Percentiles rank a stretch among this genome's conserved stretches.
Conservation (phyloP, 345 rosid species). For the Camelina neglecta region DNA sequence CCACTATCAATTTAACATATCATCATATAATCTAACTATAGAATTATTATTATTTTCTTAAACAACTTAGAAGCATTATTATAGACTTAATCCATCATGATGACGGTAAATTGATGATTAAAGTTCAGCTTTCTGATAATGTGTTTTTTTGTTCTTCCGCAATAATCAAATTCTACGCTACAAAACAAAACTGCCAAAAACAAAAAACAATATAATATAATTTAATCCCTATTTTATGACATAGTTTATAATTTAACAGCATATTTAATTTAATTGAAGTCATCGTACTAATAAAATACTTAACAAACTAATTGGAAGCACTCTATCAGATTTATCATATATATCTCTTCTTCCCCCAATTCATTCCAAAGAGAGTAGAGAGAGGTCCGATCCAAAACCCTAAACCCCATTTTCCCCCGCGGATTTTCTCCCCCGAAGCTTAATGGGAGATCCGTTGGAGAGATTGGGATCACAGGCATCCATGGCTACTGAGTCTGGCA, state of each 20-base stretch:
- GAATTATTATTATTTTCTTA: not conserved
- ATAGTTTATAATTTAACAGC: not conserved
- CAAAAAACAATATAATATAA: not conserved
- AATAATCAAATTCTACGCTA: not conserved
- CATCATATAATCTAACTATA: not conserved
- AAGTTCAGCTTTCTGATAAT: too few relatives aligned
- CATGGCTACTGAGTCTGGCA: constrained; percentile 51
- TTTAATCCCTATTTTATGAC: not conserved
- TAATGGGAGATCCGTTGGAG: constrained; percentile 64
- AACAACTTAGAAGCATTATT: not conserved
- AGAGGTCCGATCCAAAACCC: constrained; percentile 45
- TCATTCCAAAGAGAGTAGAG: not conserved
- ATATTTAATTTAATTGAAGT: not conserved
- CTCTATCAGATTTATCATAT: constrained; percentile 28
- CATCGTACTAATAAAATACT: not conserved
- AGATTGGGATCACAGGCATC: constrained; percentile 56
- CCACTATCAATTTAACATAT: constrained; percentile 29
- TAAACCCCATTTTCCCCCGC: constrained; percentile 37
- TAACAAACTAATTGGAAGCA: constrained; percentile 17
- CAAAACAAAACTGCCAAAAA: not conserved
- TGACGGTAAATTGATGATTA: not conserved
- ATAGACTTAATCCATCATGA: not conserved
- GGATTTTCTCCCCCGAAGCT: constrained; percentile 25
- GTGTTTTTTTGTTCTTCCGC: too few relatives aligned
- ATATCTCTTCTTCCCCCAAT: constrained; percentile 12